Conservation (phyloP, 352 stramenopile species). For the Pythium inflatum region DNA sequence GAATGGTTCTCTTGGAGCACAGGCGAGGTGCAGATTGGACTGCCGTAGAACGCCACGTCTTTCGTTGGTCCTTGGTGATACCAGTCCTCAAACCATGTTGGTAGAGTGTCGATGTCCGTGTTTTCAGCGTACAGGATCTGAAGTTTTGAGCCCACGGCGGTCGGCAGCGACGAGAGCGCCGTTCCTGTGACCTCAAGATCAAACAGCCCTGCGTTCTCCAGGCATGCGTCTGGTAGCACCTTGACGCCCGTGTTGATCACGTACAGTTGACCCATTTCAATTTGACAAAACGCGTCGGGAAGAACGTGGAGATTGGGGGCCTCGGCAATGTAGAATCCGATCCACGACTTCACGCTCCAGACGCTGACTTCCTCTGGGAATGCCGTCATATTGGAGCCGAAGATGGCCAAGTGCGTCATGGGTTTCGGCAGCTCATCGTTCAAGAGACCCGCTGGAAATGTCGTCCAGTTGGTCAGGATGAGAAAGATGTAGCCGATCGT, state of each 20-base stretch:
- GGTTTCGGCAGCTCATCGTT: neutral
- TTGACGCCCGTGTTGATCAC: neutral
- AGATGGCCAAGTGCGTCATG: neutral
- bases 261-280: neutral
- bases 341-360: neutral
- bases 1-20: neutral
- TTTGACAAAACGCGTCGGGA: neutral
- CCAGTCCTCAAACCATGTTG: neutral
- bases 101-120: neutral
- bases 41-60: neutral
- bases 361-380: neutral
- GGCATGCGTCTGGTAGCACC: neutral
- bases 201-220: neutral
- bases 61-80: neutral
- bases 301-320: neutral
- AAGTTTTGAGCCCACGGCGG: neutral
- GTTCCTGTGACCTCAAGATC: neutral
- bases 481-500: slow-evolving; percentile 14
- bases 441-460: neutral
- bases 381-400: neutral
- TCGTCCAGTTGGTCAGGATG: slow-evolving; percentile 14
- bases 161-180: neutral
- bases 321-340: neutral
- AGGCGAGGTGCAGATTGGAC: neutral
- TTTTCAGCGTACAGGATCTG: neutral